phyloP scores from a whole-genome alignment of 768 basidiomycete genomes.

The Mycena albidolilacea region DNA sequence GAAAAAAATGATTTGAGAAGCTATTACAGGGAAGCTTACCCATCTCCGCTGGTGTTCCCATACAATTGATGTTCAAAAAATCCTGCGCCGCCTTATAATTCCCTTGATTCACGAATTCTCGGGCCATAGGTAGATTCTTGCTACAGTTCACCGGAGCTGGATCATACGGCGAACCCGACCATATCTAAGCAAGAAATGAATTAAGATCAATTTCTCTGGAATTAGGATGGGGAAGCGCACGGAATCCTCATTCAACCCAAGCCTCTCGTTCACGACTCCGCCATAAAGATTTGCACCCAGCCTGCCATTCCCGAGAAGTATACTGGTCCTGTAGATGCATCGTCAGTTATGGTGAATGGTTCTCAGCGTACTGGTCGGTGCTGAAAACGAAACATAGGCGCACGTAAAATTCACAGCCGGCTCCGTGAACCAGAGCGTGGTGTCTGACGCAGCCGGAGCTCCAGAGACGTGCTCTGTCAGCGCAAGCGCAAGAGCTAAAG shows the following conservation, averaged over 20 bases:
- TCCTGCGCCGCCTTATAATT: too few relatives aligned
- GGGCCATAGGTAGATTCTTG: too few relatives aligned
- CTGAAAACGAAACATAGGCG: neutral
- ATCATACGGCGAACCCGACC: too few relatives aligned
- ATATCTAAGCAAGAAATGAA: too few relatives aligned
- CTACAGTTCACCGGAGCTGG: too few relatives aligned
- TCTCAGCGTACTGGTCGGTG: neutral
- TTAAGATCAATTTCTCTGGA: neutral
- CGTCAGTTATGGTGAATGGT: neutral
- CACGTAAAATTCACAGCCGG: too few relatives aligned
- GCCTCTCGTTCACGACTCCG: conserved; percentile 12
- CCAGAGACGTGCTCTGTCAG: neutral
- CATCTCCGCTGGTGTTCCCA: neutral
- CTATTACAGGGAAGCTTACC: conserved; percentile 1
- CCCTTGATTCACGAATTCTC: too few relatives aligned
- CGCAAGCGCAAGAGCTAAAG: neutral
- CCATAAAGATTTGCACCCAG: conserved; percentile 25
- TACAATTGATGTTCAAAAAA: too few relatives aligned
- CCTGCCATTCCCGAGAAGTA: conserved; percentile 20
- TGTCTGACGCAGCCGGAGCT: too few relatives aligned
- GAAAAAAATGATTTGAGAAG: neutral
- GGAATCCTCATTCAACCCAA: conserved; percentile 27
- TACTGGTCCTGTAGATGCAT: too few relatives aligned
- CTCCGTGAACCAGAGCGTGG: too few relatives aligned
- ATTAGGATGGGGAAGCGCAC: conserved; percentile 5